These are phyloP conservation scores for Psidium friedrichsthalianum DNA, from an alignment of 345 rosid species.

Conservation along the genomic window DNA sequence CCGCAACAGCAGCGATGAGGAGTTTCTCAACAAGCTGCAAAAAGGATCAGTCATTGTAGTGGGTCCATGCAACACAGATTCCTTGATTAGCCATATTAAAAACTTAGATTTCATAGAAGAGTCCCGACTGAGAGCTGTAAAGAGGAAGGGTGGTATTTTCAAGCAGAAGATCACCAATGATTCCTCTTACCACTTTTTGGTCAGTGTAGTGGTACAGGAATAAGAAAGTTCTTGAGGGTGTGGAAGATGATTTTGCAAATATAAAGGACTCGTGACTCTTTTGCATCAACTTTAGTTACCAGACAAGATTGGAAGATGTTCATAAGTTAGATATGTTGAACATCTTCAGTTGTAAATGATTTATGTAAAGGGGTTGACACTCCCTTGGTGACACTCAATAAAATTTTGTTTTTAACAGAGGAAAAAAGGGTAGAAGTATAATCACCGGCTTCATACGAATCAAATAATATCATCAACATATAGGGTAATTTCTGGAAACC, in stretches of 20 bases:
- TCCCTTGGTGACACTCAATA: not conserved
- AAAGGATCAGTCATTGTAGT: conserved; percentile 12
- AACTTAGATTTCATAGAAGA: not conserved
- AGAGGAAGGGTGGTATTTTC: not conserved
- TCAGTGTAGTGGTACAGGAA: not conserved
- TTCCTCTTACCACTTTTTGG: not conserved
- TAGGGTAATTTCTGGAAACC: not conserved
- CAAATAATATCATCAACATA: not conserved
- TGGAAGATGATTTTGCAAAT: not conserved
- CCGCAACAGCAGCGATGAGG: conserved; percentile 91
- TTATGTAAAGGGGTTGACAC: not conserved
- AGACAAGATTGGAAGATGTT: not conserved
- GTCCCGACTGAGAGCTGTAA: not conserved
- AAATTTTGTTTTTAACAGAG: not conserved
- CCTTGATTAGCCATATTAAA: not conserved
- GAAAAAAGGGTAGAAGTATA: not conserved
- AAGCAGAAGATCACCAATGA: not conserved
- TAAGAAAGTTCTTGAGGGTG: not conserved
- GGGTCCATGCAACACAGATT: not conserved
- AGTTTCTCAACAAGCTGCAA: conserved; percentile 98
- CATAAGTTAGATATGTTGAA: not conserved
- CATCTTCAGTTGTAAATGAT: not conserved
- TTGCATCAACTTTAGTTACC: not conserved
- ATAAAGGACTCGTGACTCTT: not conserved
- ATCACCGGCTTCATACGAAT: not conserved